Base-by-base conservation (phyloP, 192 early-diverging fungal genomes). In the Pilaira anomala region DNA sequence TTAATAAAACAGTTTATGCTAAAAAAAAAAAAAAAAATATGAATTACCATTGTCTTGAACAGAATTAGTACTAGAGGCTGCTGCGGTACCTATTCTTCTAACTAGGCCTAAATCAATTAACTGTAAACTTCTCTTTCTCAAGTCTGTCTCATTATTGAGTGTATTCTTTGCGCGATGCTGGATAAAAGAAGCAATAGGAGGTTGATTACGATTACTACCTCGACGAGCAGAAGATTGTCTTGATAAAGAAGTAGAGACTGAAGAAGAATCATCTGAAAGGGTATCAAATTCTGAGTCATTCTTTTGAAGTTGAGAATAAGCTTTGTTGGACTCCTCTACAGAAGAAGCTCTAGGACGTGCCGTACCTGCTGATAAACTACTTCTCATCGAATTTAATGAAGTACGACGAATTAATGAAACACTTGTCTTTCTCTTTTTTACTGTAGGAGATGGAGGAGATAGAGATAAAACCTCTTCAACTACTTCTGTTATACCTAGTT, bases 321-420 rank as follows among this genome's bases (percentile, higher is more conserved):
- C 21, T 46, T 13, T 19, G 16, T 14, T 46, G 5, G 33, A 36
- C 30, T 55, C 53, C 13, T 58, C 56, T n/a, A 42, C 39, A 25
- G 40, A 58, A 58, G 56, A 58, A 12, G 56, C 19, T 22, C 56
- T 39, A 14, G 29, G 56, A 42, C 56, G 56, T 16, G 16, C 1
- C 6, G 33, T 36, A 30, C 53, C 53, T 4, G 29, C 30, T 1
- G 16, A 14, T 19, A 40, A 14, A 4, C 56, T 58, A 24, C 56
- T 58, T 14, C 4, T 46, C 40, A 58, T 19, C 24, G 56, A 58
- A 14, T n/a, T 36, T 1, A 24, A 21, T 19, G 56, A 58, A 7
- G 56, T 58, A 42, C 56, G 56, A 40, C 56, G 56, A 22, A 42
- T 36, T 8, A 58, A 42, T 12, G 56, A 58, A 8, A 58, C 14